Evolutionary conservation across 345 rosid species (phyloP).

Genomic region (Mallotus nudiflorus): DNA sequence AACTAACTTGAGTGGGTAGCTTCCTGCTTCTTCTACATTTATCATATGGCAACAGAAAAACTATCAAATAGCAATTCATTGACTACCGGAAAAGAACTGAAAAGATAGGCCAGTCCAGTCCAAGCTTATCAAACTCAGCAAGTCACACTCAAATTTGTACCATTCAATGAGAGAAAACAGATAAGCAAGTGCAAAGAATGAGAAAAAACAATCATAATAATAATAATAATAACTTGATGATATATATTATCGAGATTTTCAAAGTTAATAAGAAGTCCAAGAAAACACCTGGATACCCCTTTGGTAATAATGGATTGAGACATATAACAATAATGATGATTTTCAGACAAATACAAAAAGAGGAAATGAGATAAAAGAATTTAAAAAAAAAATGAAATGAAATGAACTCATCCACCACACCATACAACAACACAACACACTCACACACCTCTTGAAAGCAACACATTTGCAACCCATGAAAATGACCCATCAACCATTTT

Average conservation of each 20-base stretch:
- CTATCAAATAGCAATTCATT: background rate
- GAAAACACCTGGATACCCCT: no score
- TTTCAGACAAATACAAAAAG: background rate
- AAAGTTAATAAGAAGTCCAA: background rate
- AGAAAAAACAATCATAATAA: constrained; percentile 12
- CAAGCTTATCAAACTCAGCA: background rate
- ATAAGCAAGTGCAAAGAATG: constrained; percentile 16
- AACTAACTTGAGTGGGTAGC: background rate
- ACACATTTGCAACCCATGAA: constrained; percentile 54
- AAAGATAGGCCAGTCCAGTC: background rate
- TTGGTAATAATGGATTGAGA: background rate
- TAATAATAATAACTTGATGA: no score
- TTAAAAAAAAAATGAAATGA: constrained; percentile 3
- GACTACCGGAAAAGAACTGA: background rate
- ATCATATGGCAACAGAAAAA: background rate
- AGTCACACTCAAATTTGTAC: background rate
- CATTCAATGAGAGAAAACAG: background rate
- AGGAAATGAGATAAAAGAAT: constrained; percentile 16
- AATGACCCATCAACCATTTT: constrained; percentile 57
- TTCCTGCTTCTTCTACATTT: constrained; percentile 4
- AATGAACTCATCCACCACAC: constrained; percentile 47
- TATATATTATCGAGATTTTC: no score
- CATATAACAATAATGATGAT: constrained; percentile 18
- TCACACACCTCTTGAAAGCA: constrained; percentile 50
- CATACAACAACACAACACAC: no score